These are phyloP conservation scores for Trichoderma asperellum DNA, from an alignment of 2,329 filamentous ascomycete genomes.

Conservation along the genomic window DNA sequence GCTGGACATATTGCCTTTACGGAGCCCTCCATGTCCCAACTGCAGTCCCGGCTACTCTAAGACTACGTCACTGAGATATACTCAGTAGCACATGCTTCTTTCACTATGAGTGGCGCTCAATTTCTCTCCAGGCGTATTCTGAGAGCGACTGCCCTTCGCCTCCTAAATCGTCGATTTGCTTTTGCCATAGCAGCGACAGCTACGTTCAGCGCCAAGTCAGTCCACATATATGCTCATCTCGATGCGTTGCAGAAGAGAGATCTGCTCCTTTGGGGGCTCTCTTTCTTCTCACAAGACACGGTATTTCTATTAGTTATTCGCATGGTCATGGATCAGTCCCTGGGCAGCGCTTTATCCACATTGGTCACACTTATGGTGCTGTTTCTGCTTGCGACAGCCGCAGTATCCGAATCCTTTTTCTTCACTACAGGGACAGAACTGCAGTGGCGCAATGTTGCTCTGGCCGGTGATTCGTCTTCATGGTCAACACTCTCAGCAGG, in stretches of 20 bases:
- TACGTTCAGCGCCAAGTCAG: conserved; percentile 37
- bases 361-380: conserved; percentile 30
- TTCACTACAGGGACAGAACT: conserved; percentile 41
- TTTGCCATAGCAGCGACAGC: conserved; percentile 38
- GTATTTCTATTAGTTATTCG: conserved; percentile 38
- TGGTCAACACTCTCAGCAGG: conserved; percentile 40
- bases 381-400: conserved; percentile 32
- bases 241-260: conserved; percentile 36
- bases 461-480: conserved; percentile 40
- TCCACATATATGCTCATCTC: conserved; percentile 39
- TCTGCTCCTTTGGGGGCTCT: conserved; percentile 39
- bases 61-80: neutral
- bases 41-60: neutral
- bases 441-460: conserved; percentile 42
- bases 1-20: neutral
- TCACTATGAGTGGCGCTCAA: neutral
- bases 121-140: neutral
- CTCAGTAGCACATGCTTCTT: neutral
- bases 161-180: conserved; percentile 38
- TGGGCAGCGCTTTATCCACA: conserved; percentile 25
- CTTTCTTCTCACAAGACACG: conserved; percentile 42
- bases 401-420: conserved; percentile 37
- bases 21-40: neutral
- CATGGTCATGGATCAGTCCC: conserved; percentile 37
- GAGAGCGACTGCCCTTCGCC: conserved; percentile 21